Percentiles rank a stretch among this genome's conserved stretches.
These are phyloP conservation scores for Ettlia oleoabundans DNA, from an alignment of 139 green algal species.

Conservation along the genomic window DNA sequence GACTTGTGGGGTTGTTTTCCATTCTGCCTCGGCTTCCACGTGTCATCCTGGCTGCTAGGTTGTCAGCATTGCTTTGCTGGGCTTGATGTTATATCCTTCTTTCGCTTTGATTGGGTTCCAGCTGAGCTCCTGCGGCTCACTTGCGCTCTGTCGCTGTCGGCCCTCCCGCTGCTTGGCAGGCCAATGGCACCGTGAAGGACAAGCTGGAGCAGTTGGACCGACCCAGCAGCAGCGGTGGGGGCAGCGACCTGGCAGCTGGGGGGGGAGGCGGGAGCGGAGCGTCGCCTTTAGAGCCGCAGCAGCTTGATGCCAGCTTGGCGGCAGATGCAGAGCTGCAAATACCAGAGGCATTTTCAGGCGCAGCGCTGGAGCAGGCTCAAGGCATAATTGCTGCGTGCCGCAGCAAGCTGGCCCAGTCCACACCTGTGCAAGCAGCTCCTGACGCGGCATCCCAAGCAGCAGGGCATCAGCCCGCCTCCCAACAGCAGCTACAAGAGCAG, in stretches of 20 bases:
- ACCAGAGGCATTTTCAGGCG: constrained; percentile 12
- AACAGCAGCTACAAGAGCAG: neutral
- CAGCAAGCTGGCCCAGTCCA: constrained; percentile 9
- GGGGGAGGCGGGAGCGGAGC: too few relatives aligned
- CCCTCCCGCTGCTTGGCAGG: neutral
- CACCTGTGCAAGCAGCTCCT: neutral
- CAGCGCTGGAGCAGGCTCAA: neutral
- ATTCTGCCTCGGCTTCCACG: too few relatives aligned
- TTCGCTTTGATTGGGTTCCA: too few relatives aligned
- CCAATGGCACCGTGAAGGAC: constrained; percentile 28
- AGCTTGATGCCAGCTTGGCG: neutral
- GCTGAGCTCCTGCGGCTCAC: too few relatives aligned
- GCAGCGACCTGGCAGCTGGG: too few relatives aligned
- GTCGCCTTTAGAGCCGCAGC: neutral
- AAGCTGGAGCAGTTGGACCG: constrained; percentile 31
- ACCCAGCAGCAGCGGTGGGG: neutral
- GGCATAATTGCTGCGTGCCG: constrained; percentile 14
- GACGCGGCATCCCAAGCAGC: neutral
- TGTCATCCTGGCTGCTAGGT: too few relatives aligned
- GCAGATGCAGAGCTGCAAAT: neutral
- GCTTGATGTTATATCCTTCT: too few relatives aligned
- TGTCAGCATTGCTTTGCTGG: too few relatives aligned
- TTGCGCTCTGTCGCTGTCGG: too few relatives aligned
- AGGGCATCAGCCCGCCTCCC: neutral
- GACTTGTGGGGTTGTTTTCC: too few relatives aligned